Evolutionary conservation across 768 basidiomycete genomes (phyloP).

Genomic region (Trametes maxima): DNA sequence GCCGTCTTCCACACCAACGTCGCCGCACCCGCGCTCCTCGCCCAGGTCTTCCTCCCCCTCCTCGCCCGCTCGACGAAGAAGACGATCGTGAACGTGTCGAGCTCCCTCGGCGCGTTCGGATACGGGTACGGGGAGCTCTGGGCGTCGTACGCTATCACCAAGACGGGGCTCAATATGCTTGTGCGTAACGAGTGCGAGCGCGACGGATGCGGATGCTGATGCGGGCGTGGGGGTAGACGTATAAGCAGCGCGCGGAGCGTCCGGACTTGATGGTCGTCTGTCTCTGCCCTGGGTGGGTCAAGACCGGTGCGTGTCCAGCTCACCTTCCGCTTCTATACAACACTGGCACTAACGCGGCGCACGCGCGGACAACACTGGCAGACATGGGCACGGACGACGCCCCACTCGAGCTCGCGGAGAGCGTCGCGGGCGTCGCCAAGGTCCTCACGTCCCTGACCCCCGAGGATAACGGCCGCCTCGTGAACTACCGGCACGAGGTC

Average conservation of each 20-base stretch:
- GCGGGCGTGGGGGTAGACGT: constrained; percentile 10
- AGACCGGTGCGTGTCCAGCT: neutral
- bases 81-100: constrained; percentile 38
- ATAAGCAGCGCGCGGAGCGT: constrained; percentile 19
- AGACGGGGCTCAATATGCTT: constrained; percentile 43
- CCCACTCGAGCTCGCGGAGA: constrained; percentile 14
- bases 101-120: constrained; percentile 18
- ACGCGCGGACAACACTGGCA: neutral
- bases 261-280: constrained; percentile 16
- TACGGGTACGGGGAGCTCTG: constrained; percentile 30
- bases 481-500: constrained; percentile 10
- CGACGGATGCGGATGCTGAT: too few species aligned
- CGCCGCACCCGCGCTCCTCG: constrained; percentile 38
- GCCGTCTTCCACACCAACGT: constrained; percentile 32
- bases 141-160: constrained; percentile 40
- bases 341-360: too few species aligned
- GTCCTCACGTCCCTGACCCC: constrained; percentile 12
- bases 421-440: constrained; percentile 12
- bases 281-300: constrained; percentile 22
- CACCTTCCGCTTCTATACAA: neutral
- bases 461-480: constrained; percentile 5
- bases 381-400: constrained; percentile 21
- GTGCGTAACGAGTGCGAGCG: too few species aligned
- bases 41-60: constrained; percentile 36
- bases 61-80: constrained; percentile 35